A percentile compares a stretch with the other conserved stretches of the same genome.
These are phyloP conservation scores for Exidia glandulosa DNA, from an alignment of 768 basidiomycete genomes.

Conservation along the genomic window DNA sequence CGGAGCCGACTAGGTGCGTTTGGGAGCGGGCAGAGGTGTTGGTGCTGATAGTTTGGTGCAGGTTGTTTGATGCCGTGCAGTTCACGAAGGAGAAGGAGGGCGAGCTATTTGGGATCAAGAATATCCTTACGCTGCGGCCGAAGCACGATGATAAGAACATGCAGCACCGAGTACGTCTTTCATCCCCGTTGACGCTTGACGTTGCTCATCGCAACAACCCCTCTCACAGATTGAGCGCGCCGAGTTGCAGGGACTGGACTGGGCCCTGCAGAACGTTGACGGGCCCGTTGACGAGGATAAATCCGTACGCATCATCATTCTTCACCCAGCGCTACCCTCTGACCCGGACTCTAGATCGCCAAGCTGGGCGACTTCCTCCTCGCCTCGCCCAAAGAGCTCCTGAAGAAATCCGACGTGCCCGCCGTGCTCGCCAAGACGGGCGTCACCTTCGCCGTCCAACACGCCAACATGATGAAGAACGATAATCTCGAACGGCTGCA, in stretches of 20 bases:
- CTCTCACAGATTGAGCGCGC: conserved; percentile 62
- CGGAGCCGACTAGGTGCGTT: conserved; percentile 62
- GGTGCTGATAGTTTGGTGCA: conserved; percentile 13
- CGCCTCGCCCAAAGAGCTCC: conserved; percentile 29
- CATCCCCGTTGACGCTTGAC: background rate
- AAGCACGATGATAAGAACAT: conserved; percentile 59
- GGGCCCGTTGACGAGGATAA: conserved; percentile 28
- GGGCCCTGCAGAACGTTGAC: conserved; percentile 65
- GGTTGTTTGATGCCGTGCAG: conserved; percentile 76
- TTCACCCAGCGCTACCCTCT: background rate
- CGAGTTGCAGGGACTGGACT: conserved; percentile 61
- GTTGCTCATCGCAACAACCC: background rate
- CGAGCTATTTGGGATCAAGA: conserved; percentile 76
- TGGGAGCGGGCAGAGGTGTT: background rate
- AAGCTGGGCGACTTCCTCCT: conserved; percentile 26
- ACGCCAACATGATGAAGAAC: conserved; percentile 55
- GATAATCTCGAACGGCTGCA: conserved; percentile 40
- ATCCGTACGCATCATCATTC: conserved; percentile 8
- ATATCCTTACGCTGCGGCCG: conserved; percentile 75
- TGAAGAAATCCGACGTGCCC: conserved; percentile 41
- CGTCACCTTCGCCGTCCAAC: conserved; percentile 63
- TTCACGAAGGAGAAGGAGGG: conserved; percentile 65
- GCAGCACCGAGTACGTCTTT: conserved; percentile 23
- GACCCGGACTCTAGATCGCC: conserved; percentile 19
- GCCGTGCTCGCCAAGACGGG: conserved; percentile 49